A percentile compares a stretch with the other conserved stretches of the same genome.
Conservation (phyloP, 768 basidiomycete genomes). For the Tephrocybe sp. region DNA sequence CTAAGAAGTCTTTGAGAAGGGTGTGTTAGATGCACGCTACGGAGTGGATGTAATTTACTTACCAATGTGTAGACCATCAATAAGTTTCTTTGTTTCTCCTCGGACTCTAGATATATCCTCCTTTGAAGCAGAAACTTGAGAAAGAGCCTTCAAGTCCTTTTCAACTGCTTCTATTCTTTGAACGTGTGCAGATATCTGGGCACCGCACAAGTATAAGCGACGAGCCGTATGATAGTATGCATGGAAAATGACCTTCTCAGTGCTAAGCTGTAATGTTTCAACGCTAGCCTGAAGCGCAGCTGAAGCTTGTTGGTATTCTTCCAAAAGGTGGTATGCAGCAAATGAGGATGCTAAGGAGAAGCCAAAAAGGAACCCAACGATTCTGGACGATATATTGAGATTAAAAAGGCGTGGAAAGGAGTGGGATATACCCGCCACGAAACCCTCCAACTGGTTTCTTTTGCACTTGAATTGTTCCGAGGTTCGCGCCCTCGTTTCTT, state of each 20-base stretch:
- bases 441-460: slow-evolving; percentile 79
- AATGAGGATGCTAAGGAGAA: slow-evolving; percentile 88
- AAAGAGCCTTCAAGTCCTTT: slow-evolving; percentile 80
- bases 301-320: slow-evolving; percentile 89
- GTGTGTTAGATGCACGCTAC: neutral
- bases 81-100: slow-evolving; percentile 84
- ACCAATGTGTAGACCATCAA: slow-evolving; percentile 83
- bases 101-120: slow-evolving; percentile 78
- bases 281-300: slow-evolving; percentile 87
- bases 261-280: slow-evolving; percentile 81
- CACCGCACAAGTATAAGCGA: neutral
- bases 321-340: slow-evolving; percentile 84
- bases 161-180: slow-evolving; percentile 85
- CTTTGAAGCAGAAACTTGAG: slow-evolving; percentile 65
- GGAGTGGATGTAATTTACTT: slow-evolving; percentile 21
- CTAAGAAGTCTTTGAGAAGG: slow-evolving; percentile 64
- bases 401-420: slow-evolving; percentile 2
- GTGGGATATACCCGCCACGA: slow-evolving; percentile 52
- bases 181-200: slow-evolving; percentile 80
- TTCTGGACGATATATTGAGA: slow-evolving; percentile 37
- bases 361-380: slow-evolving; percentile 85
- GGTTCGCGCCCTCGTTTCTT: slow-evolving; percentile 49
- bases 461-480: slow-evolving; percentile 54
- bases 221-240: neutral
- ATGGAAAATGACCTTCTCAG: slow-evolving; percentile 62